These are phyloP conservation scores for Trichophaea hybrida DNA, from an alignment of 2,329 filamentous ascomycete genomes.

Conservation along the genomic window DNA sequence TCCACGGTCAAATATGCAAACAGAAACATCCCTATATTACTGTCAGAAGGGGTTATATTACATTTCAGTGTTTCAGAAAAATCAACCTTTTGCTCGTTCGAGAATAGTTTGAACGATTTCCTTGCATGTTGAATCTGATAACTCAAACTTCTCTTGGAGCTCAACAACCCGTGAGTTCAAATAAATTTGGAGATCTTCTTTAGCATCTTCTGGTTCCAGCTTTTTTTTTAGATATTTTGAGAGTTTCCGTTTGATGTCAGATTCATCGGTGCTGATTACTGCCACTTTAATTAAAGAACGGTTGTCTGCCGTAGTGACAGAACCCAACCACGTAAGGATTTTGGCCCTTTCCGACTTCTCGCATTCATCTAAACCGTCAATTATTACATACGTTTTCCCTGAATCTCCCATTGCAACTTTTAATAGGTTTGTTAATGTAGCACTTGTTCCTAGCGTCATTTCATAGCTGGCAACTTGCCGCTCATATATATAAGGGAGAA, in stretches of 20 bases:
- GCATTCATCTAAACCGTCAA: slow-evolving; percentile 38
- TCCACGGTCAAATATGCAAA: slow-evolving; percentile 29
- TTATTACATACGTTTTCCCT: slow-evolving; percentile 30
- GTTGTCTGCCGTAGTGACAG: slow-evolving; percentile 12
- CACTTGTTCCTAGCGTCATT: slow-evolving; percentile 25
- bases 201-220: slow-evolving; percentile 24
- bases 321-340: slow-evolving; percentile 29
- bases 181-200: slow-evolving; percentile 28
- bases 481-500: slow-evolving; percentile 29
- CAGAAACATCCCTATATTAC: slow-evolving; percentile 29
- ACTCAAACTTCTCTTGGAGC: slow-evolving; percentile 26
- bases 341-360: slow-evolving; percentile 26
- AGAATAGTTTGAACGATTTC: slow-evolving; percentile 22
- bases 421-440: slow-evolving; percentile 28
- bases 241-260: slow-evolving; percentile 27
- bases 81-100: slow-evolving; percentile 23
- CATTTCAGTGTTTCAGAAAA: not conserved
- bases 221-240: slow-evolving; percentile 23
- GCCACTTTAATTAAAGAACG: slow-evolving; percentile 27
- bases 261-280: slow-evolving; percentile 29
- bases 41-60: not conserved
- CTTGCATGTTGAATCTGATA: slow-evolving; percentile 10
- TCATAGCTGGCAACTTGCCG: slow-evolving; percentile 27
- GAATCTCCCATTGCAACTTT: slow-evolving; percentile 28
- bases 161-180: slow-evolving; percentile 17